A percentile compares a stretch with the other conserved stretches of the same genome.
These are phyloP conservation scores for Stephania yunnanensis DNA, from an alignment of 164 flowering plant species.

Conservation along the genomic window DNA sequence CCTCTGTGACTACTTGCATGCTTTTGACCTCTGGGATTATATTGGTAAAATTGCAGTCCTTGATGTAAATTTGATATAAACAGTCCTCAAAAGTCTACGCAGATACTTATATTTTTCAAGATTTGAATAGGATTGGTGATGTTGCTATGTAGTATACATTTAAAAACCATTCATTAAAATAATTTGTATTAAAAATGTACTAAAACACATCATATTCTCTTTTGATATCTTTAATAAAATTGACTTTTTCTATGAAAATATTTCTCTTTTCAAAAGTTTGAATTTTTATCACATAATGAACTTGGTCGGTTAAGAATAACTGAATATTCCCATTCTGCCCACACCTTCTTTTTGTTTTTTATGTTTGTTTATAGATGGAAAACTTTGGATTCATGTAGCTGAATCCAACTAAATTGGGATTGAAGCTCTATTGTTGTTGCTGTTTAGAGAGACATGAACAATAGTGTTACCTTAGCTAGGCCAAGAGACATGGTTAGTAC, in stretches of 20 bases:
- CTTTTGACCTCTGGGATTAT: not conserved
- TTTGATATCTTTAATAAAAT: not conserved
- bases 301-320: not conserved
- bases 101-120: not conserved
- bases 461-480: constrained; percentile 40
- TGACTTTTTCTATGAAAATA: not conserved
- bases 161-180: not conserved
- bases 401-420: too few species aligned
- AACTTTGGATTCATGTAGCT: too few species aligned
- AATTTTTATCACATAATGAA: not conserved
- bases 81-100: not conserved
- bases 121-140: not conserved
- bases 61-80: not conserved
- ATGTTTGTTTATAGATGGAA: too few species aligned
- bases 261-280: not conserved
- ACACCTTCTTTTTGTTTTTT: too few species aligned
- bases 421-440: too few species aligned
- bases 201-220: not conserved
- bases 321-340: not conserved
- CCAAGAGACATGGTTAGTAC: constrained; percentile 51
- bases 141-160: not conserved
- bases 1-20: not conserved
- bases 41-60: not conserved
- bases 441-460: not conserved
- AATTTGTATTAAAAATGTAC: not conserved